A percentile compares a stretch with the other conserved stretches of the same genome.
These are phyloP conservation scores for Phoenix dactylifera DNA, from an alignment of 176 grass and related monocot species.

Conservation along the genomic window DNA sequence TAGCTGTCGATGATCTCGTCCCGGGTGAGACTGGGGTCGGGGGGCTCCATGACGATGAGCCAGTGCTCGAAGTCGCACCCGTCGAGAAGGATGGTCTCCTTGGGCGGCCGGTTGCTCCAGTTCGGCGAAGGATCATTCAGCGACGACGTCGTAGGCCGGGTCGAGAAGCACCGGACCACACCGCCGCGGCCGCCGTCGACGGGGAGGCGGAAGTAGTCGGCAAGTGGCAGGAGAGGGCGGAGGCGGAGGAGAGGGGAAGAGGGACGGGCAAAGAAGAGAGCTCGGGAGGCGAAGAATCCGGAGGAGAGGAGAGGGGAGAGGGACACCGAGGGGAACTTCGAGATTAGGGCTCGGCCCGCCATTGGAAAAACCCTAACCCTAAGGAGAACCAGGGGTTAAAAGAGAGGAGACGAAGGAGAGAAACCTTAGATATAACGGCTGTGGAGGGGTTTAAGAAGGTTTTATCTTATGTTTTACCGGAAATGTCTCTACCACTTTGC, in stretches of 20 bases:
- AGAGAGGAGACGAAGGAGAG: too few species aligned
- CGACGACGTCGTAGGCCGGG: slow-evolving; percentile 53
- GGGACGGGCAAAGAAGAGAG: background rate
- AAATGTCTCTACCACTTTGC: too few species aligned
- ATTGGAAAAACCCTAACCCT: too few species aligned
- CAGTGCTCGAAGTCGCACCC: slow-evolving; percentile 92
- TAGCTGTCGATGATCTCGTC: slow-evolving; percentile 84
- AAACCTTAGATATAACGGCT: too few species aligned
- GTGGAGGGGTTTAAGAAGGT: too few species aligned
- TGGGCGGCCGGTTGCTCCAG: slow-evolving; percentile 75
- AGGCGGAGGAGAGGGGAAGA: background rate
- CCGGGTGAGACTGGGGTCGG: slow-evolving; percentile 45
- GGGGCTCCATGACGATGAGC: slow-evolving; percentile 78
- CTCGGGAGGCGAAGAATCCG: slow-evolving; percentile 16
- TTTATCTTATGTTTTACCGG: too few species aligned
- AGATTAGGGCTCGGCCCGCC: too few species aligned
- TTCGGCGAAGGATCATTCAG: slow-evolving; percentile 56
- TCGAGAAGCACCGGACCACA: slow-evolving; percentile 25
- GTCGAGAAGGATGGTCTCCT: slow-evolving; percentile 76
- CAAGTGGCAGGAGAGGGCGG: slow-evolving; percentile 14
- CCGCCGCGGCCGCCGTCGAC: too few species aligned
- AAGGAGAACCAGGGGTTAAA: too few species aligned
- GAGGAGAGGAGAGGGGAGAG: background rate
- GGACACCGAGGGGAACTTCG: slow-evolving; percentile 5
- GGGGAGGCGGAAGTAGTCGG: background rate